Percentiles rank a stretch among this genome's conserved stretches.
These are phyloP conservation scores for Tricharina praecox DNA, from an alignment of 495 filamentous ascomycete genomes.

Conservation along the genomic window DNA sequence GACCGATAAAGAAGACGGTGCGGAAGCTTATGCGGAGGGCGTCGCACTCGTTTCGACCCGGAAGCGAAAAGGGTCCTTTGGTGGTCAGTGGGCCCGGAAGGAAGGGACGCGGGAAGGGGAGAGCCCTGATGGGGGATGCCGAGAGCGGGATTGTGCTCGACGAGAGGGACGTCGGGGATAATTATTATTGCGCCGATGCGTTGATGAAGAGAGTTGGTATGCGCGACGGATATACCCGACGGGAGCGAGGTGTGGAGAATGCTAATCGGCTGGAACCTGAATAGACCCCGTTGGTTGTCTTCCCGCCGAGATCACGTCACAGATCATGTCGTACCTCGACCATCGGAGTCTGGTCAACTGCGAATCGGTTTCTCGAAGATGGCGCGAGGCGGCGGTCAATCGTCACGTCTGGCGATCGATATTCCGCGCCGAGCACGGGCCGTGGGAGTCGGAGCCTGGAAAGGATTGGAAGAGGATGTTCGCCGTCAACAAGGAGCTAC, in stretches of 20 bases:
- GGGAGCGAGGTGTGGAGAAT: too few relatives aligned
- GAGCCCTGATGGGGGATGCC: slow-evolving; percentile 22
- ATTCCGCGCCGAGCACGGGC: slow-evolving; percentile 21
- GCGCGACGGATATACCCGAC: background rate
- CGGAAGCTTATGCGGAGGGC: slow-evolving; percentile 2
- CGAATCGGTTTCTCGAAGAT: slow-evolving; percentile 22
- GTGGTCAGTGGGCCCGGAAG: slow-evolving; percentile 1
- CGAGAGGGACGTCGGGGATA: slow-evolving; percentile 20
- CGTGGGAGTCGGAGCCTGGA: slow-evolving; percentile 27
- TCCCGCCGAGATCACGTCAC: slow-evolving; percentile 23
- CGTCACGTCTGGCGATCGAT: slow-evolving; percentile 25
- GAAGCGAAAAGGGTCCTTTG: slow-evolving; percentile 4
- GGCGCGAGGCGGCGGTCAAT: slow-evolving; percentile 21
- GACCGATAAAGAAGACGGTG: slow-evolving; percentile 2
- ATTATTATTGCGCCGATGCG: slow-evolving; percentile 6
- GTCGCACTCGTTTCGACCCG: background rate
- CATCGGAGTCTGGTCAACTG: slow-evolving; percentile 22
- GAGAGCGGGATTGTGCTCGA: slow-evolving; percentile 26
- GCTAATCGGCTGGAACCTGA: background rate
- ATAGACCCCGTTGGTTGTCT: slow-evolving; percentile 22
- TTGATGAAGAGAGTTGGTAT: slow-evolving; percentile 2
- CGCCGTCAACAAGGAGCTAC: slow-evolving; percentile 52
- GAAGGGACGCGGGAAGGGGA: slow-evolving; percentile 1
- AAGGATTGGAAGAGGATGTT: slow-evolving; percentile 80
- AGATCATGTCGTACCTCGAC: slow-evolving; percentile 25